A percentile compares a stretch with the other conserved stretches of the same genome.
Evolutionary conservation across 106 monocot species (phyloP).

Genomic region (Acorus calamus): DNA sequence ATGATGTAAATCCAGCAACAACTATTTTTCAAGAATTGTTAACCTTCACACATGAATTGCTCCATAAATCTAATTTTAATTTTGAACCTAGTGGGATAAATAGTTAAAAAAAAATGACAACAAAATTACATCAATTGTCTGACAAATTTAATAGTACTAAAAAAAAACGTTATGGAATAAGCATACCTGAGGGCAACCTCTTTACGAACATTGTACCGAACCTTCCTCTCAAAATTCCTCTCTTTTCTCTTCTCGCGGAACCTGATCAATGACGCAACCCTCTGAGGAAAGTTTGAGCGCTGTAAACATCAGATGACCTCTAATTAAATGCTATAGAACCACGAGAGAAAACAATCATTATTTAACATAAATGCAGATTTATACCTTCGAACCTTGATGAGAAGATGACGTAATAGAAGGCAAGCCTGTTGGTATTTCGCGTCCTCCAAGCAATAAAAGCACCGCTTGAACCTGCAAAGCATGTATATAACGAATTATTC

Average conservation of each 20-base stretch:
- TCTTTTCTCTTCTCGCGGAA: constrained; percentile 97
- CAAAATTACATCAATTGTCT: no score
- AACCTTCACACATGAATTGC: no score
- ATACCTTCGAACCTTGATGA: constrained; percentile 36
- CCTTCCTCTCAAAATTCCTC: constrained; percentile 93
- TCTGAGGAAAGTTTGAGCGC: constrained; percentile 66
- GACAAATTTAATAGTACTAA: no score
- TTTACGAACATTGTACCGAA: constrained; percentile 76
- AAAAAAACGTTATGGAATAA: no score
- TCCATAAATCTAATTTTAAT: no score
- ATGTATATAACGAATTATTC: not conserved
- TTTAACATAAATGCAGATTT: not conserved
- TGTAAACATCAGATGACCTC: constrained; percentile 10
- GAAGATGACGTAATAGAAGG: constrained; percentile 46
- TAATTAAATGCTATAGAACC: not conserved
- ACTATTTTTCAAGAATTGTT: no score
- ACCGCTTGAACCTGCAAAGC: constrained; percentile 76
- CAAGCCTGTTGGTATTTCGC: constrained; percentile 40
- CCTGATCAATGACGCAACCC: constrained; percentile 91
- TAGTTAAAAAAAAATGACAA: no score
- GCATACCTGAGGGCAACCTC: constrained; percentile 86
- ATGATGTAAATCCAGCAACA: no score
- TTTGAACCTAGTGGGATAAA: no score
- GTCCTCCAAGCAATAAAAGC: constrained; percentile 73
- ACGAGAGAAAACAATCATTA: not conserved